Percentiles rank a stretch among this genome's conserved stretches.
phyloP scores from a whole-genome alignment of 192 early-diverging fungal species.

The Coemansia sp. region DNA sequence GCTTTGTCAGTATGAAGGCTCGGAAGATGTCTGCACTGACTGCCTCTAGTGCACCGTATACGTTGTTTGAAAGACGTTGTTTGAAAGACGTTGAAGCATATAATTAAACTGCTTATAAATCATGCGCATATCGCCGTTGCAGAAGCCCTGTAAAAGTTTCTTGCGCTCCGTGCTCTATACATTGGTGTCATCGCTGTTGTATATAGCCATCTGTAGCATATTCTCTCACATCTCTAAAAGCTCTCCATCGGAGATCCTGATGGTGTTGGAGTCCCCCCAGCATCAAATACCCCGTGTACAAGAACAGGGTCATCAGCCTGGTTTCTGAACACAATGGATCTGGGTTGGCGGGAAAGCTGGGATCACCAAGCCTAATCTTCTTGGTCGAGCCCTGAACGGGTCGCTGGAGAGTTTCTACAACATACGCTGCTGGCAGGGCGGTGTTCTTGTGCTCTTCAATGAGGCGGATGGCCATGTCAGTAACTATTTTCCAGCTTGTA shows the following conservation, averaged over 20 bases:
- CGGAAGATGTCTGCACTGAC: neutral
- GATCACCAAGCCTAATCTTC: neutral
- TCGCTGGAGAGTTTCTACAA: too few species aligned
- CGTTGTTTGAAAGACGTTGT: too few species aligned
- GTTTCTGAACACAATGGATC: neutral
- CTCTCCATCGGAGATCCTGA: slow-evolving; percentile 15
- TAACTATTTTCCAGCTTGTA: neutral
- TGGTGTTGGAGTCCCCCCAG: neutral
- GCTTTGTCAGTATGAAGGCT: neutral
- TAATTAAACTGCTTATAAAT: neutral
- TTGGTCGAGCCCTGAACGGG: neutral
- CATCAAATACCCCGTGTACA: slow-evolving; percentile 18
- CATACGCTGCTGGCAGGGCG: too few species aligned
- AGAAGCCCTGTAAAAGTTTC: neutral
- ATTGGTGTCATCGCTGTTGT: neutral
- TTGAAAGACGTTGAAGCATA: neutral
- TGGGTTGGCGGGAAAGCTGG: neutral
- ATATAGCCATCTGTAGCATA: neutral
- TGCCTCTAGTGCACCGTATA: neutral
- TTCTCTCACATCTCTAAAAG: slow-evolving; percentile 1
- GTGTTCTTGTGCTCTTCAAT: neutral
- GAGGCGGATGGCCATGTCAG: neutral
- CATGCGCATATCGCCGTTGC: neutral
- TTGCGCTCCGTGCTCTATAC: neutral
- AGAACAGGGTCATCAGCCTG: slow-evolving; percentile 14